A percentile compares a stretch with the other conserved stretches of the same genome.
Conservation (phyloP, 306 rosid species). For the Cucurbita maxima region DNA sequence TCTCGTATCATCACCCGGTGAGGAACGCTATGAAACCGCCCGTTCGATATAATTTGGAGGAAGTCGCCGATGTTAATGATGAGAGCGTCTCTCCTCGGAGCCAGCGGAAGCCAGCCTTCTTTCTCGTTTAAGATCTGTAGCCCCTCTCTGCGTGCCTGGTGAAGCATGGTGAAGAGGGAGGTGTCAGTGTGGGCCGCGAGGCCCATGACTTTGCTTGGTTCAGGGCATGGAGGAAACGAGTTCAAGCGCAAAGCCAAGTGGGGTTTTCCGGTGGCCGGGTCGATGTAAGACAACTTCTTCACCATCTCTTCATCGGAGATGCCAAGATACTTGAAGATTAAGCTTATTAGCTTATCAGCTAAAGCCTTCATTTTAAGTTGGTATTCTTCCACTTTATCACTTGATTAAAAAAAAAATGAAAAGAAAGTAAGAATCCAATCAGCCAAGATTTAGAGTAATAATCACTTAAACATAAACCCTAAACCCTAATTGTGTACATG, state of each 20-base stretch:
- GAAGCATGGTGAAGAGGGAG: constrained; percentile 28
- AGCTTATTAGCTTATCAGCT: constrained; percentile 7
- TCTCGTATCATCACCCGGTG: constrained; percentile 33
- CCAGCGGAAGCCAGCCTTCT: constrained; percentile 27
- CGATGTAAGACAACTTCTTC: neutral
- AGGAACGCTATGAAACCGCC: constrained; percentile 12
- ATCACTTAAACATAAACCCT: too few species aligned
- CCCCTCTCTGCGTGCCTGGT: constrained; percentile 18
- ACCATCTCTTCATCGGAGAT: constrained; percentile 7
- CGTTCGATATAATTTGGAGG: constrained; percentile 32
- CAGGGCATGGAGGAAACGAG: constrained; percentile 43
- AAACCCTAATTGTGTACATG: neutral
- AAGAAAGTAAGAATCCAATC: neutral
- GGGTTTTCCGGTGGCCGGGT: neutral
- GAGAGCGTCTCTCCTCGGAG: constrained; percentile 20
- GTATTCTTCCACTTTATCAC: constrained; percentile 24
- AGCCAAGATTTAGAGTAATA: too few species aligned
- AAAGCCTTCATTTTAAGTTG: constrained; percentile 23
- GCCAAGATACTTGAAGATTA: constrained; percentile 24
- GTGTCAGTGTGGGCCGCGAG: constrained; percentile 43
- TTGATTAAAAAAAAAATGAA: neutral
- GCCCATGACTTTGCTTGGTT: constrained; percentile 35
- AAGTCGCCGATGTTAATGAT: constrained; percentile 33
- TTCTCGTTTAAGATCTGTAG: constrained; percentile 17
- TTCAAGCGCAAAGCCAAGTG: constrained; percentile 9